Percentiles rank a stretch among this genome's conserved stretches.
Conservation (phyloP, 441 rosid species). For the Biscutella laevigata region DNA sequence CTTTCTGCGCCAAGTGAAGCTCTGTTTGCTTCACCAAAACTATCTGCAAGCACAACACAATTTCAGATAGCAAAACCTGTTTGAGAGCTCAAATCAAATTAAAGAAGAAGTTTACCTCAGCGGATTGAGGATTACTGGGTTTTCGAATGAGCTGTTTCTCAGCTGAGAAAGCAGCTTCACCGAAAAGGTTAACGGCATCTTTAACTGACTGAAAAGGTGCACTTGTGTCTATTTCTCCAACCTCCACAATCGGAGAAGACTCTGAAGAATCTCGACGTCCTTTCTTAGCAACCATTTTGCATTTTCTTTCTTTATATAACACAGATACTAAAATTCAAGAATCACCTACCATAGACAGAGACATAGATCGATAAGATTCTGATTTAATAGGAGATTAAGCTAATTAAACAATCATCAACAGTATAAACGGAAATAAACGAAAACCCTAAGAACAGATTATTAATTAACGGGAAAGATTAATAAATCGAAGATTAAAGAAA, state of each 20-base stretch:
- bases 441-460: constrained; percentile 14
- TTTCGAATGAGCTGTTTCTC: constrained; percentile 64
- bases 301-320: constrained; percentile 18
- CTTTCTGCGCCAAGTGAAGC: constrained; percentile 77
- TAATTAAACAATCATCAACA: constrained; percentile 3
- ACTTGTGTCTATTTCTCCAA: constrained; percentile 93
- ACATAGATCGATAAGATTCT: too few species aligned
- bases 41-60: constrained; percentile 38
- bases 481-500: not conserved
- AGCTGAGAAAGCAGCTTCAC: constrained; percentile 85
- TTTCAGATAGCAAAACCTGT: not conserved
- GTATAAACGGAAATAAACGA: not conserved
- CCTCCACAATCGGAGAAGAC: constrained; percentile 55
- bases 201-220: constrained; percentile 96
- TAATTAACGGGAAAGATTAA: constrained; percentile 4
- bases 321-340: not conserved
- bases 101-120: constrained; percentile 73
- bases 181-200: constrained; percentile 82
- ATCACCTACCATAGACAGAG: constrained; percentile 22
- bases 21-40: constrained; percentile 75
- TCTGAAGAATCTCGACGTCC: constrained; percentile 43
- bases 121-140: constrained; percentile 56
- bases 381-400: not conserved
- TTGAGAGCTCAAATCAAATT: not conserved
- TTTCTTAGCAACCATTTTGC: constrained; percentile 72